These are phyloP conservation scores for Oryza rufipogon DNA, from an alignment of 176 grass and related monocot species.

Conservation along the genomic window DNA sequence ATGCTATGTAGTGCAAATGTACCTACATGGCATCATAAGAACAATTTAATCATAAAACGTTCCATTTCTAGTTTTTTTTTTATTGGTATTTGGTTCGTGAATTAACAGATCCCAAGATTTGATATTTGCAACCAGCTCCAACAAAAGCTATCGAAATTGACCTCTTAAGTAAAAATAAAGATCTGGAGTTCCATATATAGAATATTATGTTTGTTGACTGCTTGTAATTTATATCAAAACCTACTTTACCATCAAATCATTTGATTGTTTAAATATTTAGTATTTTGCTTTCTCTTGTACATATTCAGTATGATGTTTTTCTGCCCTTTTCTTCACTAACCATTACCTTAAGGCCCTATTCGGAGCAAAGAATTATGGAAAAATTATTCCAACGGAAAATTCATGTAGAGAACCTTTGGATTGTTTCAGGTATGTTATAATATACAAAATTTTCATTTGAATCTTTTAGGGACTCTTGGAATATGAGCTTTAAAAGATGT, in stretches of 20 bases:
- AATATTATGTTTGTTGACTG: slow-evolving; percentile 2
- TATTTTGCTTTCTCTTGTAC: neutral
- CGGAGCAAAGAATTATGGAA: neutral
- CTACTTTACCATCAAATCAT: neutral
- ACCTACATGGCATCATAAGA: neutral
- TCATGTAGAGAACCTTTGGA: neutral
- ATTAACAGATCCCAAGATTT: neutral
- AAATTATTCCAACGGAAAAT: neutral
- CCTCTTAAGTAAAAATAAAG: neutral
- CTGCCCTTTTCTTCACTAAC: neutral
- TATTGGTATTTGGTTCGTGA: neutral
- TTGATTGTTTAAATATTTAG: neutral
- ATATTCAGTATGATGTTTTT: neutral
- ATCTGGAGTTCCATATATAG: neutral
- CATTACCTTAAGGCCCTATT: neutral
- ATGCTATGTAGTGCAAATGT: neutral
- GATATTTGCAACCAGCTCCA: neutral
- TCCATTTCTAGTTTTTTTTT: slow-evolving; percentile 1
- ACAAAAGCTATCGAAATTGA: slow-evolving; percentile 10
- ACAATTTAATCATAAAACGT: neutral
- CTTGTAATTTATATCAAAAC: neutral
- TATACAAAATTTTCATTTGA: neutral
- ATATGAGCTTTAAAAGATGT: neutral
- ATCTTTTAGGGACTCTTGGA: neutral
- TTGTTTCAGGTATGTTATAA: neutral